Evolutionary conservation across 495 filamentous ascomycete species (phyloP), one percentile per base, ranked within the genome.

Genomic region (Xylona heveae): DNA sequence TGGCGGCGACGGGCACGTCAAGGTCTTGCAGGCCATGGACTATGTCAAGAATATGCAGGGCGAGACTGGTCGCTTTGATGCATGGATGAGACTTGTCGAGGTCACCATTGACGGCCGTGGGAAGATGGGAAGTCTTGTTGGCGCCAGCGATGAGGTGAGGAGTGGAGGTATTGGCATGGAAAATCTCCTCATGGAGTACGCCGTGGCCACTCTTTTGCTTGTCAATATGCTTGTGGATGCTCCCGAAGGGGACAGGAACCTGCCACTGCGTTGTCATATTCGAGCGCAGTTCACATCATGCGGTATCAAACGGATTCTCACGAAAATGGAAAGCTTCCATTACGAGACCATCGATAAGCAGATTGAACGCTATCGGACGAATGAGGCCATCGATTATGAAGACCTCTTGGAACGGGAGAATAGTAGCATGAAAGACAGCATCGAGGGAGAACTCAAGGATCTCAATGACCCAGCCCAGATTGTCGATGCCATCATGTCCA

Each of bases 291-390:
- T 97, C 46, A 92, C 74, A 40, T 80, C 79, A 48, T 93, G 84
- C 55, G 88, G 88, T 31, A 78, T 97, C 63, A 85, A 82, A 57
- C 71, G 90, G 40, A 82, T 97, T 38, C 54, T 94, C 51, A 71
- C 62, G 31, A 97, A 97, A 65, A 93, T 97, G 88, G 88, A 93
- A 50, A 79, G 68, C 21, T 97, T 97, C 59, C 81, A 95, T 50
- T 97, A 95, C 53, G 90, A 97, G 40, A 66, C 90, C 36, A 92
- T 97, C 40, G 84, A 97, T 59, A 95, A 94, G 61, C 88, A 97
- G 56, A 76, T 95, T 38, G 84, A 95, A 49, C 71, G 74, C 24
- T 97, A 88, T 57, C 71, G 78, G 39, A 71, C 78, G 21, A 93
- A 94, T 50, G 88, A 93, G 47, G 83, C 80, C 21, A 90, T 94